phyloP scores from a whole-genome alignment of 2,329 filamentous ascomycete genomes.

The Alternaria sp. region DNA sequence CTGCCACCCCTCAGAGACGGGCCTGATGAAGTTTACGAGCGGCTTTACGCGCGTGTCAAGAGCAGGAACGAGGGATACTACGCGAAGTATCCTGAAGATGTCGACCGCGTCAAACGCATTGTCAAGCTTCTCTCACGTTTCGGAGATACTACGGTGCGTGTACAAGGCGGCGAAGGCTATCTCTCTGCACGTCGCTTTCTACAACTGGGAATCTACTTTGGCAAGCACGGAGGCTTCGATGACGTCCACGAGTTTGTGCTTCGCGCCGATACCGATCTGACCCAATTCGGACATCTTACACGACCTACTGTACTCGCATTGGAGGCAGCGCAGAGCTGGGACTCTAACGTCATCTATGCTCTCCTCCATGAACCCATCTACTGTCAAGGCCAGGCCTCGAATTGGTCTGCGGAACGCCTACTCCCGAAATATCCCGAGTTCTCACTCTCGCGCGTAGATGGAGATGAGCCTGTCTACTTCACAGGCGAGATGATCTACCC shows the following conservation, averaged over 20 bases:
- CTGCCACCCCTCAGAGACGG: constrained; percentile 75
- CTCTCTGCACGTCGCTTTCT: constrained; percentile 78
- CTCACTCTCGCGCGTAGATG: constrained; percentile 43
- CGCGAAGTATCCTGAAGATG: constrained; percentile 82
- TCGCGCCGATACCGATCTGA: constrained; percentile 73
- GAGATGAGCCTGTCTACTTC: constrained; percentile 70
- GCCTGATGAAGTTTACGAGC: constrained; percentile 76
- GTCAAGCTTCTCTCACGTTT: constrained; percentile 66
- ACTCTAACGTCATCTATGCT: constrained; percentile 81
- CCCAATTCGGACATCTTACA: constrained; percentile 77
- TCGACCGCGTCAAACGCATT: constrained; percentile 70
- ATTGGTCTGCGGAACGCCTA: constrained; percentile 77
- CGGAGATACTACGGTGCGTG: constrained; percentile 63
- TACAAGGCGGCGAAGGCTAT: constrained; percentile 72
- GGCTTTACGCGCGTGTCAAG: constrained; percentile 71
- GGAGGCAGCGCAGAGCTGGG: constrained; percentile 72
- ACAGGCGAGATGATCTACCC: constrained; percentile 93
- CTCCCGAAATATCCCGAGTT: constrained; percentile 59
- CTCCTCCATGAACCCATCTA: constrained; percentile 89
- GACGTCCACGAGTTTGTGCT: constrained; percentile 65
- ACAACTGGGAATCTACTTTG: constrained; percentile 78
- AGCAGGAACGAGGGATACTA: constrained; percentile 82
- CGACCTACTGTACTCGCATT: constrained; percentile 71
- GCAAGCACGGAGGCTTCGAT: constrained; percentile 65
- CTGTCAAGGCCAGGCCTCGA: constrained; percentile 70